These are phyloP conservation scores for Diplodia corticola DNA, from an alignment of 2,329 filamentous ascomycete species.

Conservation along the genomic window DNA sequence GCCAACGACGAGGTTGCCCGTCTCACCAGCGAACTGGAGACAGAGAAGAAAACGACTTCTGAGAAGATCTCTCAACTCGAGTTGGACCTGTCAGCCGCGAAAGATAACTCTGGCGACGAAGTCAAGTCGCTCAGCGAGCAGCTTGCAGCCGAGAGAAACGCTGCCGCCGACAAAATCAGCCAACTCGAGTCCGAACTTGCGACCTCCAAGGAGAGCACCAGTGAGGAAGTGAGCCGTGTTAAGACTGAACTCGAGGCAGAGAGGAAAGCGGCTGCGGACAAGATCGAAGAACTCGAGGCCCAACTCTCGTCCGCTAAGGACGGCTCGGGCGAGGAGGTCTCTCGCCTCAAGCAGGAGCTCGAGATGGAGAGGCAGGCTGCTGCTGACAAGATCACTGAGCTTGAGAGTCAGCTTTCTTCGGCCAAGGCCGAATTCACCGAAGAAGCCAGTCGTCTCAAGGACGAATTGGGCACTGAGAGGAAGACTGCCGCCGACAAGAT, in stretches of 20 bases:
- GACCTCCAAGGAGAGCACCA: conserved; percentile 2
- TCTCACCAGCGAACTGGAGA: conserved; percentile 5
- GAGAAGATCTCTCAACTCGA: conserved; percentile 9
- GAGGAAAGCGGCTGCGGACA: conserved; percentile 13
- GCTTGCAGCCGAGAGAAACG: conserved; percentile 1
- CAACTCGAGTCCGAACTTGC: conserved; percentile 20
- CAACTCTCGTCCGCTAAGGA: conserved; percentile 6
- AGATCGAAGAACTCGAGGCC: conserved; percentile 8
- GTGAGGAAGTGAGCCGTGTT: conserved; percentile 3
- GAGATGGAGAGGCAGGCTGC: conserved; percentile 10
- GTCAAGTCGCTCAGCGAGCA: not conserved
- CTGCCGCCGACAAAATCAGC: conserved; percentile 18
- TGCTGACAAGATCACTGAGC: conserved; percentile 16
- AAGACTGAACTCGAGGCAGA: conserved; percentile 8
- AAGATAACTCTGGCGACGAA: conserved; percentile 4
- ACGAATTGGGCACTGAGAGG: conserved; percentile 3
- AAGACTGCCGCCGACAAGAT: conserved; percentile 17
- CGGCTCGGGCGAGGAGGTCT: not conserved
- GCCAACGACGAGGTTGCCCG: conserved; percentile 7
- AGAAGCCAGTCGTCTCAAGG: conserved; percentile 7
- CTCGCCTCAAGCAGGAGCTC: conserved; percentile 8
- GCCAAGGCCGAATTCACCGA: not conserved
- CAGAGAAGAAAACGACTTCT: conserved; percentile 6
- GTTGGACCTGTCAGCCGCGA: conserved; percentile 4
- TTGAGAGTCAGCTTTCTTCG: conserved; percentile 13